These are phyloP conservation scores for Schwanniomyces vanrijiae DNA, from an alignment of 805 yeast species.

Conservation along the genomic window DNA sequence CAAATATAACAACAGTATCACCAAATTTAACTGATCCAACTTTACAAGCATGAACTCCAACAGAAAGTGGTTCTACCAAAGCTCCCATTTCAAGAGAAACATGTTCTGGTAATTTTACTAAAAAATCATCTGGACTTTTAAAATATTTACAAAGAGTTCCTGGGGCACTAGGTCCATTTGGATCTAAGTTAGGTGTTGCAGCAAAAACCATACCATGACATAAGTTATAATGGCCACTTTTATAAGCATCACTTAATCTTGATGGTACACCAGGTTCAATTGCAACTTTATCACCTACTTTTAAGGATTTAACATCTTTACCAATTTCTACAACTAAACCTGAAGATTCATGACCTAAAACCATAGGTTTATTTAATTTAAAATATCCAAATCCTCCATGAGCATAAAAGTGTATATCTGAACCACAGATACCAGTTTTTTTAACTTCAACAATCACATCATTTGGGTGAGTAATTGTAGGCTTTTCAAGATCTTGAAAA, in stretches of 20 bases:
- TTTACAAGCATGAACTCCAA: constrained; percentile 79
- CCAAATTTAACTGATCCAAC: constrained; percentile 64
- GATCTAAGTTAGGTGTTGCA: constrained; percentile 75
- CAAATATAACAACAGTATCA: constrained; percentile 69
- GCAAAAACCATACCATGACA: constrained; percentile 89
- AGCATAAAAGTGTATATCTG: constrained; percentile 79
- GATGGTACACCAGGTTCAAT: constrained; percentile 90
- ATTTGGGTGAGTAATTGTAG: constrained; percentile 58
- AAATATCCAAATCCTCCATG: constrained; percentile 81
- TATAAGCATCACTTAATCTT: constrained; percentile 71
- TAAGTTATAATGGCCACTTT: constrained; percentile 75
- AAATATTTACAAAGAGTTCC: constrained; percentile 77
- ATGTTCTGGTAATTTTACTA: constrained; percentile 75
- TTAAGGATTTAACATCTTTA: constrained; percentile 55
- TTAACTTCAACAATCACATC: constrained; percentile 74
- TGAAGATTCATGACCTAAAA: constrained; percentile 84
- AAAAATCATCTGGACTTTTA: constrained; percentile 76
- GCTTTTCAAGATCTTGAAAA: constrained; percentile 68
- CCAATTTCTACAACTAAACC: constrained; percentile 79
- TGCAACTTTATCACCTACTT: constrained; percentile 82
- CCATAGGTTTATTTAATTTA: constrained; percentile 75
- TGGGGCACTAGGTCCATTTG: constrained; percentile 52
- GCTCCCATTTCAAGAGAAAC: constrained; percentile 86
- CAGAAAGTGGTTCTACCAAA: constrained; percentile 80
- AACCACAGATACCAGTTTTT: constrained; percentile 87